phyloP scores from a whole-genome alignment of 345 rosid species.

The Nasturtium officinale region DNA sequence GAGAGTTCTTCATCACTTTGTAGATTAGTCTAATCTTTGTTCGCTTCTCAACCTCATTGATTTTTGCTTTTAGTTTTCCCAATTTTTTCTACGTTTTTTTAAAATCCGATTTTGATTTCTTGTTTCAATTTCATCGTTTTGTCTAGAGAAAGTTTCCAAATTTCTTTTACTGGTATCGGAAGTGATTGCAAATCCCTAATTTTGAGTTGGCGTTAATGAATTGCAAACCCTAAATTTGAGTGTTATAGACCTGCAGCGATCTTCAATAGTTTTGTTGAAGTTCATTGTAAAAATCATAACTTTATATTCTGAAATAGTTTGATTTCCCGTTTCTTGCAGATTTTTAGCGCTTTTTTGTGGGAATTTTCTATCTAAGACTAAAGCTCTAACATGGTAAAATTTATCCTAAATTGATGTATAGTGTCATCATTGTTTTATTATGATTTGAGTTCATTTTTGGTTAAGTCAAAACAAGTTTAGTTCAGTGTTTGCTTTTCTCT shows the following conservation, averaged over 20 bases:
- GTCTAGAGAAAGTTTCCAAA: neutral
- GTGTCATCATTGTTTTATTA: neutral
- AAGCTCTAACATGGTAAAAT: slow-evolving; percentile 28
- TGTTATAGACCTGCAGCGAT: neutral
- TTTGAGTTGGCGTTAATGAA: neutral
- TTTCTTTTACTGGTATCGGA: neutral
- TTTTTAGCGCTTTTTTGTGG: neutral
- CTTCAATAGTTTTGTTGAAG: neutral
- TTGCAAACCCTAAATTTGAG: slow-evolving; percentile 18
- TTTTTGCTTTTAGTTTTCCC: neutral
- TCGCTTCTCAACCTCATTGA: neutral
- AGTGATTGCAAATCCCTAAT: neutral
- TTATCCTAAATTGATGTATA: neutral
- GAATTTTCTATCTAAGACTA: neutral
- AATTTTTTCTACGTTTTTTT: neutral
- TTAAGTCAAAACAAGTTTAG: neutral
- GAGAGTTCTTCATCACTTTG: slow-evolving; percentile 9
- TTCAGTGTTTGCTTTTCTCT: neutral
- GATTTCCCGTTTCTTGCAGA: neutral
- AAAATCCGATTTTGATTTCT: neutral
- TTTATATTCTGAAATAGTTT: slow-evolving; percentile 8
- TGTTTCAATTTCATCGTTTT: neutral
- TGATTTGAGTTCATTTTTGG: neutral
- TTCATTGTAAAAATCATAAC: neutral
- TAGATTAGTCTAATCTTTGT: neutral